Conservation (phyloP, 2,329 filamentous ascomycete species). For the Fusarium succisae region DNA sequence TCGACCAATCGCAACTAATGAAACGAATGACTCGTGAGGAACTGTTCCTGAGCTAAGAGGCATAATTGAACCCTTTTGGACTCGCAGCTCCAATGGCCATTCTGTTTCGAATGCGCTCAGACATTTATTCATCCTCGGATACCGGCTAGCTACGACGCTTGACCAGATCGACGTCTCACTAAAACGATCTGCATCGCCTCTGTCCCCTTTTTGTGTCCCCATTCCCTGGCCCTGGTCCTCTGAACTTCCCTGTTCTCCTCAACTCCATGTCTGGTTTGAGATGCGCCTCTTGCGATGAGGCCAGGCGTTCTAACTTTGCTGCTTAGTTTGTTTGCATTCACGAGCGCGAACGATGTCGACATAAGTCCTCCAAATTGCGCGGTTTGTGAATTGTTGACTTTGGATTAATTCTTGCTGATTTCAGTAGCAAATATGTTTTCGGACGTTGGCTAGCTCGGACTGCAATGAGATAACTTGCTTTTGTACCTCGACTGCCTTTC, state of each 20-base stretch:
- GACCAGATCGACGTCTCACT: not conserved
- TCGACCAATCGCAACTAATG: not conserved
- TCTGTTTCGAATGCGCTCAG: not conserved
- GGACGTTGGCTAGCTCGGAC: rapidly evolving
- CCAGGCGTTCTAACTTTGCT: not conserved
- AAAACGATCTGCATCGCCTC: not conserved
- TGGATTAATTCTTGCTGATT: not conserved
- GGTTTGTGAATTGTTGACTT: not conserved
- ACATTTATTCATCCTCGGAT: not conserved
- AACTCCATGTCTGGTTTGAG: not conserved
- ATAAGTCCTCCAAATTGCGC: not conserved
- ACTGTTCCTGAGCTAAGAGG: not conserved
- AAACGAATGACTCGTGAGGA: rapidly evolving
- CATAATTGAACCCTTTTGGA: not conserved
- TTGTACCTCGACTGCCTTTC: not conserved
- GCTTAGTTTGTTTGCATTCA: not conserved
- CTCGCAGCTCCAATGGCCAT: not conserved
- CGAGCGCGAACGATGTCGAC: not conserved
- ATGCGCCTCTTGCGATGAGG: not conserved
- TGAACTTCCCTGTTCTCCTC: not conserved
- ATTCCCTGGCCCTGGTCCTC: not conserved
- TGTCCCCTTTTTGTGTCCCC: not conserved
- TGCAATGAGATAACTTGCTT: not conserved
- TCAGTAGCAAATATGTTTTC: not conserved
- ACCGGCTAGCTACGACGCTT: not conserved